Conservation (phyloP, 2,329 filamentous ascomycete species). For the Diaporthe sp. region DNA sequence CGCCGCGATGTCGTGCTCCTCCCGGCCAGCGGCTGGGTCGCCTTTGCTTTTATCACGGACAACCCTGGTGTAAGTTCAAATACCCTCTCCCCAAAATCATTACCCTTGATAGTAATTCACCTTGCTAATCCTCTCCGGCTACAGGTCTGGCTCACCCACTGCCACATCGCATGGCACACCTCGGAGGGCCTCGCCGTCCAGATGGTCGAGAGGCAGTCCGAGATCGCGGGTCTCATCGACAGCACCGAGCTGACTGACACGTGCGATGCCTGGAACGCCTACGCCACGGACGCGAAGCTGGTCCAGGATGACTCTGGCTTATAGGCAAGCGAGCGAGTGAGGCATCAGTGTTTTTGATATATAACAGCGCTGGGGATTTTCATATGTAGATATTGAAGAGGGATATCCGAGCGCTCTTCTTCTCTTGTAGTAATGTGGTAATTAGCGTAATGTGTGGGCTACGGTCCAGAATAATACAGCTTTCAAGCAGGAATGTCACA, state of each 20-base stretch:
- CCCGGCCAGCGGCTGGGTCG: conserved; percentile 60
- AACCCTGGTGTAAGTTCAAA: conserved; percentile 60
- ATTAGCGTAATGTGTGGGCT: conserved; percentile 21
- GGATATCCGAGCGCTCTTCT: conserved; percentile 17
- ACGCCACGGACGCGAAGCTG: background rate
- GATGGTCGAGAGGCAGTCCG: conserved; percentile 50
- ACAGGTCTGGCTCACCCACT: conserved; percentile 50
- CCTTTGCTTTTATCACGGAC: conserved; percentile 64
- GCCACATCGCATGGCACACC: conserved; percentile 52
- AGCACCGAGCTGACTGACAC: conserved; percentile 24
- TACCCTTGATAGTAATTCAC: too few species aligned
- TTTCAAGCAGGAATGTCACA: background rate
- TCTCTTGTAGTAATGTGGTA: conserved; percentile 1
- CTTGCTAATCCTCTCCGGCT: background rate
- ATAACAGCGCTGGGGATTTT: background rate
- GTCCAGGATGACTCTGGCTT: conserved; percentile 37
- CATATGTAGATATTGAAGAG: conserved; percentile 31
- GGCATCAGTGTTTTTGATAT: background rate
- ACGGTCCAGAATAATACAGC: background rate
- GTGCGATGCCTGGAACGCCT: conserved; percentile 36
- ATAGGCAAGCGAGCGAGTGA: background rate
- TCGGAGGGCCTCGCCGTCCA: conserved; percentile 54
- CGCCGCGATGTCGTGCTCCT: conserved; percentile 64
- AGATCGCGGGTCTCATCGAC: conserved; percentile 43
- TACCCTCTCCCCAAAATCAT: too few species aligned